Conservation (phyloP, 352 stramenopile genomes). For the Phytophthora boehmeriae region DNA sequence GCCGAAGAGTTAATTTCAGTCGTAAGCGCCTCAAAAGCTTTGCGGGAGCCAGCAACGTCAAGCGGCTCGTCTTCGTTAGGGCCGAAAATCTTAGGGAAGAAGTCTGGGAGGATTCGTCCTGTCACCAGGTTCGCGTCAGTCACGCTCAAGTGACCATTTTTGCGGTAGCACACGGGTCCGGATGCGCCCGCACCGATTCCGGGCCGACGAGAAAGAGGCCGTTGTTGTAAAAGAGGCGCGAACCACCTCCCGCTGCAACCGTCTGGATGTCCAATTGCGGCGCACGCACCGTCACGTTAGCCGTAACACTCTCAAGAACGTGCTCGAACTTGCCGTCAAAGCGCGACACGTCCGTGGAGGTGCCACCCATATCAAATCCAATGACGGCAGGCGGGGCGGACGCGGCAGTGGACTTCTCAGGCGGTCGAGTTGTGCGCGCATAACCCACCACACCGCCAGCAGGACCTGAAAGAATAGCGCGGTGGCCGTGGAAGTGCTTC, state of each 20-base stretch:
- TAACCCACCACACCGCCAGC: constrained; percentile 97
- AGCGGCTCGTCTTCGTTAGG: constrained; percentile 97
- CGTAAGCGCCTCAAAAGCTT: constrained; percentile 92
- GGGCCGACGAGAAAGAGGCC: constrained; percentile 98
- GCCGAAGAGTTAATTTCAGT: constrained; percentile 86
- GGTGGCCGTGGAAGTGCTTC: constrained; percentile 92
- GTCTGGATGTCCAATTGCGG: constrained; percentile 99
- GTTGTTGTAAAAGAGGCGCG: constrained; percentile 96
- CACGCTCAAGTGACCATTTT: constrained; percentile 96
- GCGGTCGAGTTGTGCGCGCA: constrained; percentile 90
- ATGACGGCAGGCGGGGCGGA: constrained; percentile 75
- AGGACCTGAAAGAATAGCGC: constrained; percentile 94
- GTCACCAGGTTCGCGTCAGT: constrained; percentile 99
- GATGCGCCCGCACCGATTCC: constrained; percentile 96
- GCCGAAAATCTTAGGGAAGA: constrained; percentile 99
- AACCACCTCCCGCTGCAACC: constrained; percentile 97
- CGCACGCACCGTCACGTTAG: constrained; percentile 97
- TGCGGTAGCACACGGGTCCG: constrained; percentile 97
- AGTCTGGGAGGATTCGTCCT: constrained; percentile 95
- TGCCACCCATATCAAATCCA: constrained; percentile 99
- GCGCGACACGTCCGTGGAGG: constrained; percentile 97
- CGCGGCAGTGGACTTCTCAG: constrained; percentile 25
- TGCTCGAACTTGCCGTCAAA: constrained; percentile 98
- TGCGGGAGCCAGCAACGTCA: constrained; percentile 93
- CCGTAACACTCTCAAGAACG: constrained; percentile 98